A percentile compares a stretch with the other conserved stretches of the same genome.
phyloP scores from a whole-genome alignment of 2,329 filamentous ascomycete genomes.

The Fusarium camptoceras region DNA sequence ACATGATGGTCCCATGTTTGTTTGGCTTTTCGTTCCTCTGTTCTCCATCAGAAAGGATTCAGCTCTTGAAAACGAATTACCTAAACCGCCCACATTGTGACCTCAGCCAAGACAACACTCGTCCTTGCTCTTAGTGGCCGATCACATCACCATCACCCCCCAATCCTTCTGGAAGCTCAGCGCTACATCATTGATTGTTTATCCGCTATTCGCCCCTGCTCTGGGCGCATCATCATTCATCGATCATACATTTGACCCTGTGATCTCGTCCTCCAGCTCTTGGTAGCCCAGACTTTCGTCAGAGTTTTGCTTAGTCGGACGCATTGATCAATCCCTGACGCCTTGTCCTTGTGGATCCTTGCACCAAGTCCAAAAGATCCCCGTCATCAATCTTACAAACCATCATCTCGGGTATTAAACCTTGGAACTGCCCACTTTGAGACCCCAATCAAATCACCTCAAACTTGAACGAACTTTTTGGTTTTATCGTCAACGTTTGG shows the following conservation, averaged over 20 bases:
- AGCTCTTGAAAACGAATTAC: conserved; percentile 2
- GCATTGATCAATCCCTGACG: conserved; percentile 2
- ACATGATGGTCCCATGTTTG: background rate
- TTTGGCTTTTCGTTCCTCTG: background rate
- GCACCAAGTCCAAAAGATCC: background rate
- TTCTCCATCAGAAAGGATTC: background rate
- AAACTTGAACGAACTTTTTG: conserved; percentile 4
- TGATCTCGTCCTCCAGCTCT: background rate
- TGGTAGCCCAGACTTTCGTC: background rate
- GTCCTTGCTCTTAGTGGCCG: conserved; percentile 21
- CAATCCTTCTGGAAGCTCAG: conserved; percentile 9
- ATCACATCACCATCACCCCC: conserved; percentile 5
- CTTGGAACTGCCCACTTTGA: conserved; percentile 30
- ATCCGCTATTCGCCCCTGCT: conserved; percentile 7
- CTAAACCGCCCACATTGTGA: conserved; percentile 23
- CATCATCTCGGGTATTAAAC: conserved; percentile 29
- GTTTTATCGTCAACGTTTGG: background rate
- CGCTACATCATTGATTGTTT: conserved; percentile 23
- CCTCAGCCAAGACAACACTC: conserved; percentile 24
- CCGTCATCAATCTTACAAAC: conserved; percentile 26
- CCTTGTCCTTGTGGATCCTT: conserved; percentile 28
- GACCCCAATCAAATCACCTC: conserved; percentile 3
- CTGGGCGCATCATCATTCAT: background rate
- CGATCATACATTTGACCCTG: conserved; percentile 9
- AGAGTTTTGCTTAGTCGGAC: background rate